Evolutionary conservation across 768 basidiomycete genomes (phyloP).

Genomic region (Tulasnella calospora): DNA sequence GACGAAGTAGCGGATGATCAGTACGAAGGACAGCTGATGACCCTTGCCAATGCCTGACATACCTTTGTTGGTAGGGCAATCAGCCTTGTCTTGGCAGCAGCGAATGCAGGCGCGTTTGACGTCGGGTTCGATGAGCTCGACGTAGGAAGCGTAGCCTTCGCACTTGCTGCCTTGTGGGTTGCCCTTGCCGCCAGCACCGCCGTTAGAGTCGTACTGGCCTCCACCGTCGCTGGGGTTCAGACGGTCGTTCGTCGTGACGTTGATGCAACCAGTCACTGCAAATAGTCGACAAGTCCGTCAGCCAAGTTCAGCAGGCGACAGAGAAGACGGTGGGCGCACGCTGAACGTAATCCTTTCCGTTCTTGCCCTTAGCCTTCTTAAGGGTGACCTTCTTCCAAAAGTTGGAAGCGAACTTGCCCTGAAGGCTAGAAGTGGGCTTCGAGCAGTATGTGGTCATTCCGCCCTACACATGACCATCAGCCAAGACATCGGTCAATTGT

Average conservation of each 20-base stretch:
- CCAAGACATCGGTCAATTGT: neutral
- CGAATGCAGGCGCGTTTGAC: slow-evolving; percentile 26
- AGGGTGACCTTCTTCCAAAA: slow-evolving; percentile 22
- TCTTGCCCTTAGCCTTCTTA: slow-evolving; percentile 13
- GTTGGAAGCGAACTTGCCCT: slow-evolving; percentile 21
- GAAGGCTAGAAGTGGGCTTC: neutral
- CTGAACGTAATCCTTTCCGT: slow-evolving; percentile 15
- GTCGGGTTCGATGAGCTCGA: slow-evolving; percentile 24
- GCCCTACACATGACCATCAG: slow-evolving; percentile 1
- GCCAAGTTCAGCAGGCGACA: neutral
- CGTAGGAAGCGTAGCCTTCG: slow-evolving; percentile 23
- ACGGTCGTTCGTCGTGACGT: slow-evolving; percentile 15
- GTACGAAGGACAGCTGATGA: neutral
- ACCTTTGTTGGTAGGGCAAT: slow-evolving; percentile 24
- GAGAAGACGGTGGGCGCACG: neutral
- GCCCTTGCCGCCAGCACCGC: slow-evolving; percentile 13
- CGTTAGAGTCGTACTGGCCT: slow-evolving; percentile 24
- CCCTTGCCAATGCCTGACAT: neutral
- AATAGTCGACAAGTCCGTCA: neutral
- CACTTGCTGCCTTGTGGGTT: slow-evolving; percentile 21
- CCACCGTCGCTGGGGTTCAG: slow-evolving; percentile 22
- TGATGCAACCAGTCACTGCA: slow-evolving; percentile 26
- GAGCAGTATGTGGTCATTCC: slow-evolving; percentile 21
- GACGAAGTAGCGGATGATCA: neutral
- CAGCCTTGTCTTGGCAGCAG: slow-evolving; percentile 24